Evolutionary conservation across 1,284 basidiomycete genomes (phyloP), one percentile per base, ranked within the genome.

Genomic region (Ganoderma boninense): DNA sequence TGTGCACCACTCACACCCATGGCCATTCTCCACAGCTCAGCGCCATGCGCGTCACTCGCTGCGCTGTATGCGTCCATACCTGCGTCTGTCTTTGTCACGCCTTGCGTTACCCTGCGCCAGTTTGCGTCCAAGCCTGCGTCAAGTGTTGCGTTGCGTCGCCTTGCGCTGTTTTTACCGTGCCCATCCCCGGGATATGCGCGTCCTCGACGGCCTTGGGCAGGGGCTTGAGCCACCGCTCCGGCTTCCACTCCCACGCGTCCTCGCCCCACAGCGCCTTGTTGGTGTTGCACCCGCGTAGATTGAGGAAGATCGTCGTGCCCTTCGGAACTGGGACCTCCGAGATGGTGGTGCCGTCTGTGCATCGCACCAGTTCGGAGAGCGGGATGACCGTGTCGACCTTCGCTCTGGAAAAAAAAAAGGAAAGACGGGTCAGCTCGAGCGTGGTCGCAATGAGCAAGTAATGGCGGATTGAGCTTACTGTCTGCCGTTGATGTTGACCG

Each of bases 261-360:
- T 32, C 32, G 32, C 32, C 89, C 89, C 89, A 91, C 6, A 90
- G 78, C 3, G 80, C 78, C 70, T 82, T 83, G 49, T 80, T 77
- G 7, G 81, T 75, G 74, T 91, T 89, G 60, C 88, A 74, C 0
- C 26, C 78, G 1, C 82, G 69, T 18, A 89, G 85, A 2, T 88
- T 86, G 32, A 89, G 80, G 20, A 84, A 67, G 0, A 90, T 68
- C 0, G 76, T 73, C 66, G 89, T 86, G 4, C 86, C 88, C 73
- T 87, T 86, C 35, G 77, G 73, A 10, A 86, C 77, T 0, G 81
- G 68, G 18, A 90, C 75, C 35, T 80, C 78, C 43, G 82, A 76
- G 2, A 86, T 78, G 0, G 74, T 67, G 32, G 32, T 68, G 0
- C 85, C 86, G 62, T 76, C 72, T 0, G 66, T 35, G 7, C 70